Conservation (phyloP, 305 asterid genomes). For the Fraxinus dipetala region DNA sequence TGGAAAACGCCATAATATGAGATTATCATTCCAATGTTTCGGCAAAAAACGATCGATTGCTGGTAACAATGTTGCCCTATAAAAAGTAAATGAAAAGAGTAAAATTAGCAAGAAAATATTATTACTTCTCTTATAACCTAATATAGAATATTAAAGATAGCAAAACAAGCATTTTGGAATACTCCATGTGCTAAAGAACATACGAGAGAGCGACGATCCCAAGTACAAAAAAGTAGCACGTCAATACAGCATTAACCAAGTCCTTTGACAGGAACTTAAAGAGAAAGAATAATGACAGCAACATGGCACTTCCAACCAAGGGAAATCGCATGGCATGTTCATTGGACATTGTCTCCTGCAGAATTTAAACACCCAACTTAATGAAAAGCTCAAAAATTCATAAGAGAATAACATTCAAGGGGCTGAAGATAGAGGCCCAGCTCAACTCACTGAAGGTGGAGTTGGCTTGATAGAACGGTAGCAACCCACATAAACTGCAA, state of each 20-base stretch:
- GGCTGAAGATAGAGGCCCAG: background rate
- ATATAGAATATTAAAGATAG: background rate
- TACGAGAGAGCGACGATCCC: constrained; percentile 93
- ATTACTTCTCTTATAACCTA: background rate
- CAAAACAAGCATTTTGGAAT: constrained; percentile 17
- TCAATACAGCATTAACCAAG: constrained; percentile 91
- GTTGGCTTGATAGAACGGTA: constrained; percentile 53
- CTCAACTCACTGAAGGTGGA: constrained; percentile 44
- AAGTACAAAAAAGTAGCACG: constrained; percentile 86
- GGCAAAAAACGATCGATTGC: constrained; percentile 71
- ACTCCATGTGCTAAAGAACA: constrained; percentile 37
- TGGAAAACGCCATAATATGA: constrained; percentile 63
- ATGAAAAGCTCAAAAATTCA: constrained; percentile 7
- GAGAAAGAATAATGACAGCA: constrained; percentile 83
- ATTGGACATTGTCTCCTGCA: constrained; percentile 91
- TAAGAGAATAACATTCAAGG: background rate
- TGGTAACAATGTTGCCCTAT: constrained; percentile 86
- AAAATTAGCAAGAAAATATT: constrained; percentile 1
- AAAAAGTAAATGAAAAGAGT: constrained; percentile 26
- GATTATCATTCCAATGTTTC: constrained; percentile 69
- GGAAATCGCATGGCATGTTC: constrained; percentile 98
- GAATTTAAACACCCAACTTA: constrained; percentile 21
- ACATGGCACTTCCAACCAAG: constrained; percentile 90
- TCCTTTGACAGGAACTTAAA: constrained; percentile 91
- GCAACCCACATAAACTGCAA: constrained; percentile 52